Conservation (phyloP, 1,284 basidiomycete species). For the Sphagnurus paluster region DNA sequence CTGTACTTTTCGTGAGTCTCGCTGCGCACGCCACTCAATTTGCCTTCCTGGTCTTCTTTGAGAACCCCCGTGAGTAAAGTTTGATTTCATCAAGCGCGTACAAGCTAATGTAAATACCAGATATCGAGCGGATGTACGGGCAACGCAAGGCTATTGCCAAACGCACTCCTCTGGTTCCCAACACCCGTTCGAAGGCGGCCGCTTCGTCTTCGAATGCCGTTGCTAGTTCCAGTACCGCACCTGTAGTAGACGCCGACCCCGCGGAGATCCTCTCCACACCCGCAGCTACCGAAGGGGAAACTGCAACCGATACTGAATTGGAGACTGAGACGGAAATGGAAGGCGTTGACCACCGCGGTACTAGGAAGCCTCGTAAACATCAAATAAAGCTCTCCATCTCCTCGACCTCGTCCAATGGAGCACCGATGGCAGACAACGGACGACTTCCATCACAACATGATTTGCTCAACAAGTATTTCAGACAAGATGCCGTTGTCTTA, state of each 20-base stretch:
- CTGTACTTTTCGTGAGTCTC: constrained; percentile 90
- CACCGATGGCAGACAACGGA: constrained; percentile 21
- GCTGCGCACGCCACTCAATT: constrained; percentile 95
- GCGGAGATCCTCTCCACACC: constrained; percentile 51
- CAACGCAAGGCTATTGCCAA: constrained; percentile 84
- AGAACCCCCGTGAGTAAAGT: constrained; percentile 84
- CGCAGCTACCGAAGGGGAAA: constrained; percentile 70
- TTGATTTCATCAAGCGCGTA: background rate
- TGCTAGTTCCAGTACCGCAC: constrained; percentile 21
- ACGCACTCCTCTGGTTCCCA: constrained; percentile 62
- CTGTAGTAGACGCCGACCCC: constrained; percentile 17
- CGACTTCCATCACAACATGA: constrained; percentile 77
- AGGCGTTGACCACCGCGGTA: constrained; percentile 15
- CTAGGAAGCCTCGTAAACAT: constrained; percentile 27
- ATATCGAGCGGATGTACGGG: constrained; percentile 92
- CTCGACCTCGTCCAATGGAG: constrained; percentile 26
- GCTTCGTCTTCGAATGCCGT: constrained; percentile 14
- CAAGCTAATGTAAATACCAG: constrained; percentile 37
- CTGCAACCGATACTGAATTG: constrained; percentile 63
- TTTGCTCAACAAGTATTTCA: constrained; percentile 87
- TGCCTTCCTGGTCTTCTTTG: constrained; percentile 94
- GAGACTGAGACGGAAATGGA: constrained; percentile 68
- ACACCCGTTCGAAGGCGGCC: constrained; percentile 13
- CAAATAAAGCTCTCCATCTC: constrained; percentile 30
- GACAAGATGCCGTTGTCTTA: constrained; percentile 83